Conservation (phyloP, 2,329 filamentous ascomycete genomes). For the Corinectria fuckeliana region DNA sequence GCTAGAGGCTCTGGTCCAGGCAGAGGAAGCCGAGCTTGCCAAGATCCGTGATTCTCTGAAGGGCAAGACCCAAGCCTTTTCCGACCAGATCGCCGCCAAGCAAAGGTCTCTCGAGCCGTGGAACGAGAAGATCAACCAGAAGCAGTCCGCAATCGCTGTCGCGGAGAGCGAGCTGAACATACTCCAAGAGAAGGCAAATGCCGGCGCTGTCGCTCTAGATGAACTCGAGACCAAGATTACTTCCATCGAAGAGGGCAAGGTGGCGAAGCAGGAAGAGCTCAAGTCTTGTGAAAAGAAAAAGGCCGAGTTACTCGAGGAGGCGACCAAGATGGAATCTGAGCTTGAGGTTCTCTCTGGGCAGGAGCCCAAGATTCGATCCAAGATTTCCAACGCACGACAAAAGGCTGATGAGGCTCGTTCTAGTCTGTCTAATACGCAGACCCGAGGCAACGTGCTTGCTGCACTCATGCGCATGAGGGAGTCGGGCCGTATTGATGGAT, state of each 20-base stretch:
- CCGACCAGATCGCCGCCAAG: slow-evolving; percentile 88
- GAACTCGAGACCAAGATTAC: slow-evolving; percentile 83
- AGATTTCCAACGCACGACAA: slow-evolving; percentile 87
- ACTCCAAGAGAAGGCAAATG: slow-evolving; percentile 85
- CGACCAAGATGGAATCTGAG: slow-evolving; percentile 73
- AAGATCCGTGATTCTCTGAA: slow-evolving; percentile 87
- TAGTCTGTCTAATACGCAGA: slow-evolving; percentile 87
- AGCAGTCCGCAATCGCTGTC: slow-evolving; percentile 91
- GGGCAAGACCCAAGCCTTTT: slow-evolving; percentile 94
- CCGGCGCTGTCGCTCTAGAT: slow-evolving; percentile 81
- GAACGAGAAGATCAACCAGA: slow-evolving; percentile 96
- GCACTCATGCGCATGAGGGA: slow-evolving; percentile 95
- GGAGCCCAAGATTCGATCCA: slow-evolving; percentile 82
- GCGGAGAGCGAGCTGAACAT: slow-evolving; percentile 95
- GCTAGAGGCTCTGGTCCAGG: slow-evolving; percentile 77
- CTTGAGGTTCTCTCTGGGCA: slow-evolving; percentile 74
- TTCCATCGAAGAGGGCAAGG: slow-evolving; percentile 73
- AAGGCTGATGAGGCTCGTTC: slow-evolving; percentile 96
- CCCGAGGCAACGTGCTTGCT: slow-evolving; percentile 88
- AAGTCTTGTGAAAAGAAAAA: slow-evolving; percentile 78
- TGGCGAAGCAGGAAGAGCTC: slow-evolving; percentile 75
- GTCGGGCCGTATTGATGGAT: slow-evolving; percentile 95
- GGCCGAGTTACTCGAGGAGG: slow-evolving; percentile 75
- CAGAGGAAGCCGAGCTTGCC: slow-evolving; percentile 81
- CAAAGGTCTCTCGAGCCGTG: slow-evolving; percentile 96